Evolutionary conservation across 2,329 filamentous ascomycete species (phyloP), one percentile per base, ranked within the genome.

Genomic region (Eutypa lata): DNA sequence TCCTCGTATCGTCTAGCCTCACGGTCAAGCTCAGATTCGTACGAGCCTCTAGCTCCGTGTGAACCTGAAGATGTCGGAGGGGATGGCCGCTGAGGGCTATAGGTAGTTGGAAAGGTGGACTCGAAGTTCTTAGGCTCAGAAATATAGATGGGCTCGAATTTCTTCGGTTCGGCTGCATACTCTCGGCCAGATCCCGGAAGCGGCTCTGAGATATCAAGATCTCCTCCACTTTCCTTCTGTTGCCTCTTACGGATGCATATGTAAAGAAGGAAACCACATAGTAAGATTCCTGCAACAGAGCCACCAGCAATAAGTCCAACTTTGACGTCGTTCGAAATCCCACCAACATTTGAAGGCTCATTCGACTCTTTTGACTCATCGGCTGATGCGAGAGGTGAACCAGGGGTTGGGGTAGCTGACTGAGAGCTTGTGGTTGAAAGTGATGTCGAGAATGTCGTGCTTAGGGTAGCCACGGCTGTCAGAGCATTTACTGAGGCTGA

Each of bases 1-100:
- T 84, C 81, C 65, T 84, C 81, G 57, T 84, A 84, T 42, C 79
- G 74, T 54, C 77, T 73, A 3, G 78, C 74, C 54, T 76, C 75
- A 61, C 76, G 70, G 58, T 83, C 79, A 43, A 82, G 70, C 31
- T 65, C 61, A 19, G 54, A 55, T 22, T 52, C 55, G n/a, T 64
- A 66, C n/a, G 58, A 62, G 7, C 44, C 49, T 21, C 7, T 49
- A 8, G 57, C 57, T 21, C 61, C 61, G 37, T 62, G 59, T 3
- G 52, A 51, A 16, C 55, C 42, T 0, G 61, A 14, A 38, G 35
- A 60, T 1, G 57, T 59, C 8, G 57, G 51, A n/a, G 59, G 62
- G 59, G 58, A n/a, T 33, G 18, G 40, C 42, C 19, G 16, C 38
- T 14, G 16, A 24, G 24, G 48, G 18, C 33, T n/a, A 31, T 42